These are phyloP conservation scores for Hemileia vastatrix DNA, from an alignment of 1,284 basidiomycete genomes.

Conservation along the genomic window DNA sequence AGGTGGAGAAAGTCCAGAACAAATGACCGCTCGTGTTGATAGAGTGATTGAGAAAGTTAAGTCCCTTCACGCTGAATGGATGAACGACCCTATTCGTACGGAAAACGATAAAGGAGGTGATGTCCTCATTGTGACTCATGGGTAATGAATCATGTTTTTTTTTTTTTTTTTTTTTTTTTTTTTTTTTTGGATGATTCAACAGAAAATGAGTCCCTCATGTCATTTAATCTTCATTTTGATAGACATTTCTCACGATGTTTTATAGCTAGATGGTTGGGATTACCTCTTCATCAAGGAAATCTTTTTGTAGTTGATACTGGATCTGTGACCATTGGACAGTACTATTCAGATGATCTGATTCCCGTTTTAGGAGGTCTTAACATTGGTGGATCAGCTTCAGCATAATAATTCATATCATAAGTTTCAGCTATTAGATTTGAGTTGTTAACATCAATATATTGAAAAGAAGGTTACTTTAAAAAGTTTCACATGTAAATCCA, in stretches of 20 bases:
- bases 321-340: constrained; percentile 16
- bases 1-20: constrained; percentile 11
- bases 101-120: constrained; percentile 33
- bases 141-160: constrained; percentile 14
- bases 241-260: constrained; percentile 25
- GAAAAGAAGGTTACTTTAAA: no score
- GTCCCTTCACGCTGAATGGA: constrained; percentile 26
- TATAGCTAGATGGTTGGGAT: constrained; percentile 32
- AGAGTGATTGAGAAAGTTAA: constrained; percentile 27
- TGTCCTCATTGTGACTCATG: constrained; percentile 35
- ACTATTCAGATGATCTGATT: constrained; percentile 1
- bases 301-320: constrained; percentile 35
- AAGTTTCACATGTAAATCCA: no score
- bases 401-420: no score
- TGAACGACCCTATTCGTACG: constrained; percentile 25
- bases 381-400: no score
- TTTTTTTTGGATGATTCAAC: no score
- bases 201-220: no score
- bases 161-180: constrained; percentile 26
- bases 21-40: neutral
- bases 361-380: constrained; percentile 17
- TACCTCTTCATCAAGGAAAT: constrained; percentile 29
- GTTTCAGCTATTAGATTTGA: no score
- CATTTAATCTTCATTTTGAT: no score
- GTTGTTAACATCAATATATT: no score